Percentiles rank a stretch among this genome's conserved stretches.
These are phyloP conservation scores for Hygrocybe punicea DNA, from an alignment of 768 basidiomycete species.

Conservation along the genomic window DNA sequence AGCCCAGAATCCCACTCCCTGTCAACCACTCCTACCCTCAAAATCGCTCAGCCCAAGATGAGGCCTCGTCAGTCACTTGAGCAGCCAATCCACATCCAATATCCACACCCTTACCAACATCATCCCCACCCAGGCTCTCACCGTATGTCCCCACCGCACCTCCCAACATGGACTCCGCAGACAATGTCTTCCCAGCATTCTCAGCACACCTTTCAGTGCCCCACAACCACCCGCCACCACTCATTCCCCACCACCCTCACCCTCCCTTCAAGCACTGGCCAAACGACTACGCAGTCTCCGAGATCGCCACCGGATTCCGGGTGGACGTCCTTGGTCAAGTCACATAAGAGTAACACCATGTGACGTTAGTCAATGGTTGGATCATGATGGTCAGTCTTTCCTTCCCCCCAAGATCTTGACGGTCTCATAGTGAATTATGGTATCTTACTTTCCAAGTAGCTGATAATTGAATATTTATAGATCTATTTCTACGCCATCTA, in stretches of 20 bases:
- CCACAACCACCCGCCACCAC: slow-evolving; percentile 22
- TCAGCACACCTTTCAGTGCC: slow-evolving; percentile 27
- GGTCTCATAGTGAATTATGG: no score
- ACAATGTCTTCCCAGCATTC: slow-evolving; percentile 10
- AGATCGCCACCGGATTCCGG: slow-evolving; percentile 58
- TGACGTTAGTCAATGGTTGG: no score
- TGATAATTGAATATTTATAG: no score
- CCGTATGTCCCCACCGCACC: neutral
- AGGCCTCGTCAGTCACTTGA: slow-evolving; percentile 11
- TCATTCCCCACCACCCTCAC: slow-evolving; percentile 53
- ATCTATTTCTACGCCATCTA: no score
- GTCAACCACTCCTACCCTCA: slow-evolving; percentile 23
- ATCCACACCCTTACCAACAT: neutral
- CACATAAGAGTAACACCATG: no score
- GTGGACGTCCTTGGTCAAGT: neutral
- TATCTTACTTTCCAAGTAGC: no score
- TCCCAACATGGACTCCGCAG: no score
- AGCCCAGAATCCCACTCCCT: slow-evolving; percentile 8
- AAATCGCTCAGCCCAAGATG: slow-evolving; percentile 3
- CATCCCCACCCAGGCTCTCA: slow-evolving; percentile 2
- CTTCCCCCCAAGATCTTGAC: no score
- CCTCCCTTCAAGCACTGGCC: slow-evolving; percentile 73
- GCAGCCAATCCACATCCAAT: slow-evolving; percentile 10
- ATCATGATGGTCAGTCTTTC: no score
- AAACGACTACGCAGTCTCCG: slow-evolving; percentile 69